Evolutionary conservation across 2,329 filamentous ascomycete species (phyloP), one percentile per base, ranked within the genome.

Genomic region (Botrytis sinoallii): DNA sequence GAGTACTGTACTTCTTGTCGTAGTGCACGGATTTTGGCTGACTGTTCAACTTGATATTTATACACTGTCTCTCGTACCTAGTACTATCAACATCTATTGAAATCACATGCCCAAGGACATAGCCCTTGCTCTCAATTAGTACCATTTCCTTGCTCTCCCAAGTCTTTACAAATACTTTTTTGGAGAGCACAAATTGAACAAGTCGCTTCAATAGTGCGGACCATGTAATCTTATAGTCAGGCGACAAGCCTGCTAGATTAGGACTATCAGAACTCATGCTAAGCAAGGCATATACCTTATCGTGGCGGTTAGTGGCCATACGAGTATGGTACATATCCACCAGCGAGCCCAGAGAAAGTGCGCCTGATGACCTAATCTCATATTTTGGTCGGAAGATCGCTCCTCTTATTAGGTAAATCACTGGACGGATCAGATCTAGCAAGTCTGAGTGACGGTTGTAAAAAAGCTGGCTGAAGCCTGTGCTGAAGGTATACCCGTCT

Each of bases 231-330:
- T 7, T 57, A 25, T 70, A 60, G 9, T 70, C n/a, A 42, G 52
- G n/a, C 10, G 12, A 57, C 4, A 70, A 32, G 1, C 35, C n/a
- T 35, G 67, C 18, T 32, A 29, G 20, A 2, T 44, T 32, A 14
- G 22, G 12, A 70, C 4, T n/a, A 18, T 38, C n/a, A 4, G 18
- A 70, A 20, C 52, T 70, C 67, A 46, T 60, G 8, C 29, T 29
- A 12, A 70, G 67, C 9, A 70, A 70, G 40, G 67, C 38, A 70
- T 70, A 70, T 4, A 60, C 20, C 52, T 70, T 44, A 25, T 70
- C 67, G 8, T 57, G 52, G 12, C 1, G 38, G 18, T 32, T n/a
- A 22, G 67, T 70, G 8, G 52, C 38, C 40, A 2, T 32, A 18
- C 32, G 52, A 5, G 18, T 46, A 70, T 70, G 42, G 3, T 44